A percentile compares a stretch with the other conserved stretches of the same genome.
phyloP scores from a whole-genome alignment of 2,329 filamentous ascomycete genomes.

The Fusarium armeniacum region DNA sequence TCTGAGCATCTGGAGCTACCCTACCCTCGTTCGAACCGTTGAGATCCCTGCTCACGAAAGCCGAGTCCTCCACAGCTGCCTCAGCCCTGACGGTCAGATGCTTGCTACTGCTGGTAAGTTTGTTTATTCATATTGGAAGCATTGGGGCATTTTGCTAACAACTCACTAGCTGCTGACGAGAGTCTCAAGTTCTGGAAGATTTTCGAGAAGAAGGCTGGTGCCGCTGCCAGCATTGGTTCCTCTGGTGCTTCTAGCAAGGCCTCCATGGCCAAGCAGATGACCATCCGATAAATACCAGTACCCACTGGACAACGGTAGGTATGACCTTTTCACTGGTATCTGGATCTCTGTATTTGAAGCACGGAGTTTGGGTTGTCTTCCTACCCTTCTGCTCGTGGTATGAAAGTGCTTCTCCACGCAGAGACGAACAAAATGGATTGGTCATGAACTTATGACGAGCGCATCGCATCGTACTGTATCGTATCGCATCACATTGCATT shows the following conservation, averaged over 20 bases:
- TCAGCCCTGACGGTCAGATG: constrained; percentile 98
- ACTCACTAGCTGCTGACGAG: constrained; percentile 82
- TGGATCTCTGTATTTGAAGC: constrained; percentile 64
- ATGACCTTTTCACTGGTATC: constrained; percentile 61
- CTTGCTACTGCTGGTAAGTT: constrained; percentile 86
- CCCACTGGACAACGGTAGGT: constrained; percentile 60
- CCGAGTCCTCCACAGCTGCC: constrained; percentile 93
- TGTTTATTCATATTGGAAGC: neutral
- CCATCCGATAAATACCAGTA: constrained; percentile 75
- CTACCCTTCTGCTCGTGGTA: constrained; percentile 62
- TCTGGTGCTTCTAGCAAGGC: constrained; percentile 82
- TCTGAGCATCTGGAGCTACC: constrained; percentile 99
- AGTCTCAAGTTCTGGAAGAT: constrained; percentile 99
- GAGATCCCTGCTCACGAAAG: constrained; percentile 99
- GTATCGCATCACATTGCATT: constrained; percentile 12
- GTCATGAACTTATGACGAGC: constrained; percentile 49
- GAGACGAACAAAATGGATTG: constrained; percentile 54
- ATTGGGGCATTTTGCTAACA: constrained; percentile 25
- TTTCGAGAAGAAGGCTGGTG: constrained; percentile 96
- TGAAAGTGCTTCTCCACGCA: constrained; percentile 64
- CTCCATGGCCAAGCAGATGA: constrained; percentile 94
- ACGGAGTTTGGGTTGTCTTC: constrained; percentile 65
- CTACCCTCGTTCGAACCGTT: constrained; percentile 94
- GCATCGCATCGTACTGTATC: constrained; percentile 1
- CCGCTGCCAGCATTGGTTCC: constrained; percentile 73